phyloP scores from a whole-genome alignment of 2,329 filamentous ascomycete species.

The Colletotrichum gigasporum region DNA sequence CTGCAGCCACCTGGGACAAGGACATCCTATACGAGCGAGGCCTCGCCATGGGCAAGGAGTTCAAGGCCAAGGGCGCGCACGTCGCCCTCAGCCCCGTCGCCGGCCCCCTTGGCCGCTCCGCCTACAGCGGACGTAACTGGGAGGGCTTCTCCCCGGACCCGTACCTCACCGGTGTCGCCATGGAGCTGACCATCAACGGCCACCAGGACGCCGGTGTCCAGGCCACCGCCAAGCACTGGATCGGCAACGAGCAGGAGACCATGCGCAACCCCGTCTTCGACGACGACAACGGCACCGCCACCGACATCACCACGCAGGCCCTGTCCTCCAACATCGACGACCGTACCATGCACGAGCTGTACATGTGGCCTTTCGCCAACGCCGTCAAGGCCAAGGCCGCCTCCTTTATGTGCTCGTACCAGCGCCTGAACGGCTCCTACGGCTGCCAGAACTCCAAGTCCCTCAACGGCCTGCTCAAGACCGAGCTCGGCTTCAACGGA shows the following conservation, averaged over 20 bases:
- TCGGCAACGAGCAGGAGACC: conserved; percentile 48
- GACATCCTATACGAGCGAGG: conserved; percentile 63
- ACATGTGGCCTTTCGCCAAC: conserved; percentile 47
- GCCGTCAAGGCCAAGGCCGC: conserved; percentile 43
- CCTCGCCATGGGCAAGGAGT: conserved; percentile 63
- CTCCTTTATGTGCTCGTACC: conserved; percentile 55
- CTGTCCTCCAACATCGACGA: conserved; percentile 63
- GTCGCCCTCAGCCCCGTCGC: conserved; percentile 65
- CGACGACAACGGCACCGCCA: conserved; percentile 36
- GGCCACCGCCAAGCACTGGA: conserved; percentile 50
- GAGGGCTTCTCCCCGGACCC: conserved; percentile 72
- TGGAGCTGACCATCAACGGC: conserved; percentile 45
- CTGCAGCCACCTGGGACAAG: conserved; percentile 74
- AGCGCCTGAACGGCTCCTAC: conserved; percentile 58
- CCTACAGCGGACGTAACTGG: conserved; percentile 70
- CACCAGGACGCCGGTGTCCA: conserved; percentile 48
- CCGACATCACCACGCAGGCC: conserved; percentile 39
- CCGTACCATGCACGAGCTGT: conserved; percentile 65
- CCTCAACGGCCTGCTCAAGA: conserved; percentile 59
- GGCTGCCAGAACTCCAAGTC: conserved; percentile 59
- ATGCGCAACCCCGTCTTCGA: conserved; percentile 40
- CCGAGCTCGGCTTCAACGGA: conserved; percentile 59
- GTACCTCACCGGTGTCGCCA: conserved; percentile 68
- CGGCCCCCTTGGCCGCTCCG: conserved; percentile 53
- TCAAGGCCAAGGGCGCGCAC: conserved; percentile 77